Percentiles rank a stretch among this genome's conserved stretches.
Conservation (phyloP, 495 filamentous ascomycete species). For the Tuber indicum region DNA sequence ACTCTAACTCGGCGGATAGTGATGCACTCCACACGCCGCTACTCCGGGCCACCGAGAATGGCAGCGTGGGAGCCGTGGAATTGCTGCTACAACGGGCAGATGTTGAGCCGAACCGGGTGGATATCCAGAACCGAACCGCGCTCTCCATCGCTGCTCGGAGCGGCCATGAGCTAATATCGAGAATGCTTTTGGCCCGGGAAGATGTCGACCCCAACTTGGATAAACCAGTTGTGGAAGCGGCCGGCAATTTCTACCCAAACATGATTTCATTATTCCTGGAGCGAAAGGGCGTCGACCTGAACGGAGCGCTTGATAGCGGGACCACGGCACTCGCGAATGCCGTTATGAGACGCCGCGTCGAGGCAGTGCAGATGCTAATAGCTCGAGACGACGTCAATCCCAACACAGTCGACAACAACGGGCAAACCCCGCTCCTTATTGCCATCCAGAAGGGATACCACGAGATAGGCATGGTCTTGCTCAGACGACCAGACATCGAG, state of each 20-base stretch:
- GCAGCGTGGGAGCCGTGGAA: conserved; percentile 31
- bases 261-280: not conserved
- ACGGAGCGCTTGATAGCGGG: no score
- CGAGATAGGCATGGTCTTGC: not conserved
- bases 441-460: not conserved
- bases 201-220: conserved; percentile 16
- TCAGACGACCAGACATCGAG: not conserved
- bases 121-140: conserved; percentile 40
- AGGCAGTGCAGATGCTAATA: no score
- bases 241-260: not conserved
- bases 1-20: conserved; percentile 12
- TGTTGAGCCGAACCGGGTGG: conserved; percentile 21
- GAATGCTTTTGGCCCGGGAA: not conserved
- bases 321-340: not conserved
- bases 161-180: conserved; percentile 44
- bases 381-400: not conserved
- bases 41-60: conserved; percentile 37
- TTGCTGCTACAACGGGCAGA: conserved; percentile 32
- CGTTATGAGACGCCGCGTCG: no score
- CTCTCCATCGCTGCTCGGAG: conserved; percentile 43
- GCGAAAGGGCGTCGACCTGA: not conserved
- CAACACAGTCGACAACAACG: not conserved
- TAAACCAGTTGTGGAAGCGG: not conserved
- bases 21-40: conserved; percentile 35
- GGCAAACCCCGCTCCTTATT: not conserved